Evolutionary conservation across 2,329 filamentous ascomycete species (phyloP).

Genomic region (Colletotrichum ledebouriae): DNA sequence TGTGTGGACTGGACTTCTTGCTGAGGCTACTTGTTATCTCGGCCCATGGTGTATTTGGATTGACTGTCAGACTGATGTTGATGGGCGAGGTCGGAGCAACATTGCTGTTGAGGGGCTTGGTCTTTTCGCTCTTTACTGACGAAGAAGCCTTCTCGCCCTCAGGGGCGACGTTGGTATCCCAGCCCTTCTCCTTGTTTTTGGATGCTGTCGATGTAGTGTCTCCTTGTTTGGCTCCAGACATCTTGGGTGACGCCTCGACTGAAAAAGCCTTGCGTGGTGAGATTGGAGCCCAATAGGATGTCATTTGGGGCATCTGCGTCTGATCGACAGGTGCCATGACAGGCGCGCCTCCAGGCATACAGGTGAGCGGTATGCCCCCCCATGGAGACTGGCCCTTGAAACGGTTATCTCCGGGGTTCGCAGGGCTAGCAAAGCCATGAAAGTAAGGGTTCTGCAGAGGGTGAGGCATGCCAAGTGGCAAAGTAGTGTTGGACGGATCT

Average conservation of each 20-base stretch:
- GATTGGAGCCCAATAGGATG: constrained; percentile 19
- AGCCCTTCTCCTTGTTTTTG: constrained; percentile 42
- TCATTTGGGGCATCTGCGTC: constrained; percentile 32
- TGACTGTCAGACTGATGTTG: constrained; percentile 37
- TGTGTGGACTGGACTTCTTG: constrained; percentile 33
- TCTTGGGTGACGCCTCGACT: constrained; percentile 21
- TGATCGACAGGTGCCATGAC: constrained; percentile 28
- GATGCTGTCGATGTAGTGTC: constrained; percentile 15
- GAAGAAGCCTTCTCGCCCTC: constrained; percentile 13
- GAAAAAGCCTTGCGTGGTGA: constrained; percentile 21
- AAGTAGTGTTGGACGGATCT: constrained; percentile 48
- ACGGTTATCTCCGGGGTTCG: constrained; percentile 36
- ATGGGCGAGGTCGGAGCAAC: constrained; percentile 33
- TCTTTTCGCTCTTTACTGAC: constrained; percentile 9
- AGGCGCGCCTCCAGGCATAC: constrained; percentile 32
- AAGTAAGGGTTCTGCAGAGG: constrained; percentile 59
- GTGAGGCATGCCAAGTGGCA: constrained; percentile 60
- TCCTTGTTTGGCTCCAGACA: constrained; percentile 32
- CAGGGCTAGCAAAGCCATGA: constrained; percentile 53
- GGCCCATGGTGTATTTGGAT: constrained; percentile 40
- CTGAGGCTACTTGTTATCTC: constrained; percentile 22
- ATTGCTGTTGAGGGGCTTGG: constrained; percentile 12
- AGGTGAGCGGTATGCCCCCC: constrained; percentile 20
- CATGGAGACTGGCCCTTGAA: constrained; percentile 37
- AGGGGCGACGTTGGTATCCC: constrained; percentile 41